Evolutionary conservation across 1,139 yeast species (phyloP), one percentile per base, ranked within the genome.

Genomic region (Hemisphaericaspora subhashii): DNA sequence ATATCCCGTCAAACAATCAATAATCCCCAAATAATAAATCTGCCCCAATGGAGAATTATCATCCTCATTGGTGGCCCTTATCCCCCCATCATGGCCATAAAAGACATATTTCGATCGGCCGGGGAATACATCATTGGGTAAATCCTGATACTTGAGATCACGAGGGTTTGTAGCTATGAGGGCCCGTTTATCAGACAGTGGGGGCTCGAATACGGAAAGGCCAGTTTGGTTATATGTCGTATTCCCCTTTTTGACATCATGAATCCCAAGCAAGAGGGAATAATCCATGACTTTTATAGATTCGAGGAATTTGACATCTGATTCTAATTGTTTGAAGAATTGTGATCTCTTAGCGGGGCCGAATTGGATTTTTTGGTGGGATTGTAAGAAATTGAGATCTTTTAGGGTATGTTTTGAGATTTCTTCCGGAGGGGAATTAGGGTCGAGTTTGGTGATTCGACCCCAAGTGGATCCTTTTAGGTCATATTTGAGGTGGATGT

Each of bases 391-490:
- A 60, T 94, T 90, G 42, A 87, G 62, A 62, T 94, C 99, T 58
- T 94, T 94, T 53, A 84, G 68, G 1, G 72, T 64, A 13, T 82
- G 81, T 45, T 63, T 47, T 5, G 70, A 55, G 24, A 64, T 39
- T 35, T 62, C 70, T 30, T 62, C 55, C 45, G 14, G n/a, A n/a
- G n/a, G n/a, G n/a, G n/a, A n/a, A n/a, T 48, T 48, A 13, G 52
- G 53, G 4, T 55, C 53, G 3, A 63, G 50, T 39, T 60, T 63
- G 0, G 89, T 81, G 25, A 65, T 64, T 50, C 99, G 77, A 3
- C 98, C 98, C 72, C 86, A 76, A 0, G 95, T 80, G 0, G 97
- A 88, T 1, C 99, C 99, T 60, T 94, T 94, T 54, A 94, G 73
- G 57, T 94, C 99, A 60, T 80, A 94, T 30, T 92, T 86, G 35